Base-by-base conservation (phyloP, 768 basidiomycete genomes). In the Gloeophyllum trabeum region DNA sequence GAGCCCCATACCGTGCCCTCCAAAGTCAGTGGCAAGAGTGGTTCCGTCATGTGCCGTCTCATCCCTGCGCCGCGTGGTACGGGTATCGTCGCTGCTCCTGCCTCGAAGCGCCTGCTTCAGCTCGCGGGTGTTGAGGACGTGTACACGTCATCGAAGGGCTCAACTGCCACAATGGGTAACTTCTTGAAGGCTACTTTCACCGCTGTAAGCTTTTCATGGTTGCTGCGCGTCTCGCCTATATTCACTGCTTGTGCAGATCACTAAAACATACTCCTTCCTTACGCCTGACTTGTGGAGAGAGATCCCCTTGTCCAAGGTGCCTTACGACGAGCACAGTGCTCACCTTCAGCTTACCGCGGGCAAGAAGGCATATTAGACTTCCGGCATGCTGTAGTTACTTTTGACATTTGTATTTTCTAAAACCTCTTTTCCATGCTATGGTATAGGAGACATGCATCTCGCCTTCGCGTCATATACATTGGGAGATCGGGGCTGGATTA, bases 1-100 rank as follows among this genome's bases (percentile, higher is more conserved):
- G 90, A 94, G 59, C 96, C 96, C 44, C 96, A 99, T 73, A 99
- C 96, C 47, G 93, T 99, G 43, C 96, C 96, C 35, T 89, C 87
- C 59, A 99, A 99, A 70, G 93, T 97, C 60, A 83, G 82, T 66
- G 96, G 96, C 50, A 98, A 98, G 75, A 86, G 90, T 54, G 96
- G 93, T 48, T 98, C 94, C 48, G 96, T 99, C 67, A 96, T 91
- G 90, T 96, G 92, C 68, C 88, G 93, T 58, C 79, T 99, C 56
- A 93, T 99, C 58, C 94, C 96, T 54, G 96, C 94, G 35, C 92
- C 93, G 43, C 86, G 96, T 54, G 96, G 96, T 59, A 99, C 96
- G 51, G 96, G 94, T 73, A 93, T 99, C 66, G 96, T 99, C 57
- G 96, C 96, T 56, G 96, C 96, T 39, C 96, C 94, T 32, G 94